Percentiles rank a stretch among this genome's conserved stretches.
Conservation (phyloP, 345 rosid genomes). For the Clausena lansium region DNA sequence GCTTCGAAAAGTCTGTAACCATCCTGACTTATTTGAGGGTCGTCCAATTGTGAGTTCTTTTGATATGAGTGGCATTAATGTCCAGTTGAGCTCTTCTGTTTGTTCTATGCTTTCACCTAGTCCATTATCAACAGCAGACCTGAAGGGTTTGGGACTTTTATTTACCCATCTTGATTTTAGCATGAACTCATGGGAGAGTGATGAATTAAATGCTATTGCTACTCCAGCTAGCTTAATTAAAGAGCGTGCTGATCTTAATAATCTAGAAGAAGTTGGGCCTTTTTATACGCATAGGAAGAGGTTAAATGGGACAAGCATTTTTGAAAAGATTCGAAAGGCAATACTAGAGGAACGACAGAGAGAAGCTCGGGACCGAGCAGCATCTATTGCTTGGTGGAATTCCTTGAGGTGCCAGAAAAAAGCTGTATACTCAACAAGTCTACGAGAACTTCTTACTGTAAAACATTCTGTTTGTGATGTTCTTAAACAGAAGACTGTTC, state of each 20-base stretch:
- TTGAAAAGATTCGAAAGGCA: slow-evolving; percentile 82
- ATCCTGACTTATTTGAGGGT: slow-evolving; percentile 98
- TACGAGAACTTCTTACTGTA: slow-evolving; percentile 53
- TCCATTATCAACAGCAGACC: slow-evolving; percentile 65
- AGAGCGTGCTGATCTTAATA: slow-evolving; percentile 41
- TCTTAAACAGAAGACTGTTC: slow-evolving; percentile 46
- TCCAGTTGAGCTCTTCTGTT: slow-evolving; percentile 70
- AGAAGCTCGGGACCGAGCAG: slow-evolving; percentile 75
- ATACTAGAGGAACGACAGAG: slow-evolving; percentile 67
- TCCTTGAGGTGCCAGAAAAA: slow-evolving; percentile 88
- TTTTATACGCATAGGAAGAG: slow-evolving; percentile 30
- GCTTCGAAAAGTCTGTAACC: slow-evolving; percentile 98
- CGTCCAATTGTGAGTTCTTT: slow-evolving; percentile 98
- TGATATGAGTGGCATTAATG: slow-evolving; percentile 80
- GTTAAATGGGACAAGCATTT: slow-evolving; percentile 67
- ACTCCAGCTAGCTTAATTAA: slow-evolving; percentile 69
- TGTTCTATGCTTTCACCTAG: slow-evolving; percentile 63
- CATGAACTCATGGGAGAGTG: slow-evolving; percentile 91
- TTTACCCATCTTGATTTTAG: slow-evolving; percentile 77
- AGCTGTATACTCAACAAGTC: slow-evolving; percentile 77
- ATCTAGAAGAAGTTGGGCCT: slow-evolving; percentile 40
- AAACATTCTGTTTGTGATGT: slow-evolving; percentile 63
- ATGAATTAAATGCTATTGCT: slow-evolving; percentile 67
- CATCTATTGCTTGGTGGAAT: slow-evolving; percentile 98
- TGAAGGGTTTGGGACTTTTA: slow-evolving; percentile 64